phyloP scores from a whole-genome alignment of 2,329 filamentous ascomycete genomes.

The Cercospora citrullina region DNA sequence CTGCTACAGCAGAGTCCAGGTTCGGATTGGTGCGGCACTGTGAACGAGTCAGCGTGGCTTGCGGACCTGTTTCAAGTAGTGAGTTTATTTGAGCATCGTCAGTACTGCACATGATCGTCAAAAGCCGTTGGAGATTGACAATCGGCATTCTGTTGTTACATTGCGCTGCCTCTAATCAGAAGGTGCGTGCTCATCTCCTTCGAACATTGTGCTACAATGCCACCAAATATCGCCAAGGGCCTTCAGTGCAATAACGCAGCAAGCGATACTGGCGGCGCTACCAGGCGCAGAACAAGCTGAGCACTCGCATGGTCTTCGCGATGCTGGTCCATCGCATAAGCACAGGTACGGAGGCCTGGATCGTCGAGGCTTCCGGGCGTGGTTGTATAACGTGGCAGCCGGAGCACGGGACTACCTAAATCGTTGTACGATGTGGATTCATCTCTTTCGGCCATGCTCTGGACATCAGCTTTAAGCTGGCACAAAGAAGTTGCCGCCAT shows the following conservation, averaged over 20 bases:
- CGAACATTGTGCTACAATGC: neutral
- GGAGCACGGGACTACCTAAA: neutral
- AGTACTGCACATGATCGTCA: neutral
- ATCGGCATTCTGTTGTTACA: neutral
- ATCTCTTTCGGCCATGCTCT: neutral
- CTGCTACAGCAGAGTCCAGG: neutral
- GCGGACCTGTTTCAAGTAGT: neutral
- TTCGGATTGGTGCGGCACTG: neutral
- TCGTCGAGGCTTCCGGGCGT: neutral
- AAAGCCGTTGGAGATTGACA: neutral
- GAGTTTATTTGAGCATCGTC: neutral
- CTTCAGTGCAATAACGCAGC: neutral
- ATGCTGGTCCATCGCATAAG: neutral
- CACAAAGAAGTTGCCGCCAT: neutral
- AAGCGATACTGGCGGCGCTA: neutral
- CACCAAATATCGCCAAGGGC: neutral
- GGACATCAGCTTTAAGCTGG: neutral
- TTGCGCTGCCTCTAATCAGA: neutral
- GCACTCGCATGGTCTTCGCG: neutral
- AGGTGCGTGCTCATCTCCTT: neutral
- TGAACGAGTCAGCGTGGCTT: neutral
- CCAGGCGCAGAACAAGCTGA: neutral
- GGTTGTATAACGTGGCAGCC: neutral
- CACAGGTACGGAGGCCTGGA: neutral
- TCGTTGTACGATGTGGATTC: neutral